Percentiles rank a stretch among this genome's conserved stretches.
Conservation (phyloP, 345 rosid genomes). For the Lepidium africanum region DNA sequence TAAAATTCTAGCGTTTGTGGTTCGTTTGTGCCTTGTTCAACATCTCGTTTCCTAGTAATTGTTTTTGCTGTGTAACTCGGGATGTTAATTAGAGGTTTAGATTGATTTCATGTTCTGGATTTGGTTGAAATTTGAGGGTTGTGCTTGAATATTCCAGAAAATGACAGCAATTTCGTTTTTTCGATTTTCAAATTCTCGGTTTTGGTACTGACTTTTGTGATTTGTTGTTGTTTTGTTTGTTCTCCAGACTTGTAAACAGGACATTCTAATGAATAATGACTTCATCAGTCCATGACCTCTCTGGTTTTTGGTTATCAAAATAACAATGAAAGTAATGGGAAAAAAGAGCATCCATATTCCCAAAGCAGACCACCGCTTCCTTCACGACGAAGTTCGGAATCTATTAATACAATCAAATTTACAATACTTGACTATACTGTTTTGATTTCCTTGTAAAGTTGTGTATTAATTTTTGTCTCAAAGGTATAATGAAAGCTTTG, state of each 20-base stretch:
- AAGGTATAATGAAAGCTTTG: no score
- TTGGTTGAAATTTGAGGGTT: not conserved
- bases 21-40: not conserved
- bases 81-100: not conserved
- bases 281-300: conserved; percentile 30
- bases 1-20: not conserved
- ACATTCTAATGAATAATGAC: conserved; percentile 26
- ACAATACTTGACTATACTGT: no score
- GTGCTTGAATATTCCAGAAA: not conserved
- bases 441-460: no score
- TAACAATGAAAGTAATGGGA: conserved; percentile 60
- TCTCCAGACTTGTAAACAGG: not conserved
- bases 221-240: conserved; percentile 11
- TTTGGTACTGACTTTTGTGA: conserved; percentile 9
- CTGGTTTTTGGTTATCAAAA: conserved; percentile 35
- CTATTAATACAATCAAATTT: conserved; percentile 28
- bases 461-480: no score
- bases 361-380: conserved; percentile 39
- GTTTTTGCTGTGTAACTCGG: conserved; percentile 6
- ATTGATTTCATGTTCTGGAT: not conserved
- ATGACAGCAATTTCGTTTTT: not conserved
- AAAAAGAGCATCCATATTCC: conserved; percentile 46
- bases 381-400: conserved; percentile 40
- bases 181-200: not conserved
- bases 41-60: not conserved